phyloP scores from a whole-genome alignment of 78 protist genomes.

The Dictyostelium intermedium region DNA sequence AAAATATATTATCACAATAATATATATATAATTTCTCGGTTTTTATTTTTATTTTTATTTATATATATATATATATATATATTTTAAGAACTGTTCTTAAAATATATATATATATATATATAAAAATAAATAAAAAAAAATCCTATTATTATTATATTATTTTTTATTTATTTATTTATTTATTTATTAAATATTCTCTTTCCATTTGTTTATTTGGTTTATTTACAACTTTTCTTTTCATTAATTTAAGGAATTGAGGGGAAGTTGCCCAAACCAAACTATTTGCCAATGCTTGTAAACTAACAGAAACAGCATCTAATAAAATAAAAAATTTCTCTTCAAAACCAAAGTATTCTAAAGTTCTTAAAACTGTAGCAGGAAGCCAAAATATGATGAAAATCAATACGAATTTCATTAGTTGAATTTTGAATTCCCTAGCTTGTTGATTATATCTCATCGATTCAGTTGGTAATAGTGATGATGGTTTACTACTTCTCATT shows the following conservation, averaged over 20 bases:
- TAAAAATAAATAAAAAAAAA: too few relatives aligned
- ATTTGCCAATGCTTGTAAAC: slow-evolving; percentile 46
- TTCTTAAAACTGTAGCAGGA: slow-evolving; percentile 41
- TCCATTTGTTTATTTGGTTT: neutral
- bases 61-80: too few relatives aligned
- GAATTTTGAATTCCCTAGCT: slow-evolving; percentile 35
- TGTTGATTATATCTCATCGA: slow-evolving; percentile 4
- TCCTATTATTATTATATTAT: too few relatives aligned
- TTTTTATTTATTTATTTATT: neutral
- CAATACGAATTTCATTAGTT: slow-evolving; percentile 29
- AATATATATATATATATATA: too few relatives aligned
- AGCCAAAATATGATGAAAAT: slow-evolving; percentile 49
- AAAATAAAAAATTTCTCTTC: slow-evolving; percentile 18
- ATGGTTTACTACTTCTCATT: slow-evolving; percentile 10
- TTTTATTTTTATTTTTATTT: too few relatives aligned
- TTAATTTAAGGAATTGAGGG: slow-evolving; percentile 27
- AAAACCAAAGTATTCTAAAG: slow-evolving; percentile 12
- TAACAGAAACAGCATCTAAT: slow-evolving; percentile 40
- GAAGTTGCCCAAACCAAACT: slow-evolving; percentile 44
- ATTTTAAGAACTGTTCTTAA: too few relatives aligned
- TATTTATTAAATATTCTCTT: slow-evolving; percentile 25
- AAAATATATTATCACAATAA: too few relatives aligned
- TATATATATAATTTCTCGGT: too few relatives aligned
- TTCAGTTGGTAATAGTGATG: neutral
- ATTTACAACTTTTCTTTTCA: slow-evolving; percentile 13